Percentiles rank a stretch among this genome's conserved stretches.
phyloP scores from a whole-genome alignment of 1,284 basidiomycete genomes.

The Ceratobasidium sp. region DNA sequence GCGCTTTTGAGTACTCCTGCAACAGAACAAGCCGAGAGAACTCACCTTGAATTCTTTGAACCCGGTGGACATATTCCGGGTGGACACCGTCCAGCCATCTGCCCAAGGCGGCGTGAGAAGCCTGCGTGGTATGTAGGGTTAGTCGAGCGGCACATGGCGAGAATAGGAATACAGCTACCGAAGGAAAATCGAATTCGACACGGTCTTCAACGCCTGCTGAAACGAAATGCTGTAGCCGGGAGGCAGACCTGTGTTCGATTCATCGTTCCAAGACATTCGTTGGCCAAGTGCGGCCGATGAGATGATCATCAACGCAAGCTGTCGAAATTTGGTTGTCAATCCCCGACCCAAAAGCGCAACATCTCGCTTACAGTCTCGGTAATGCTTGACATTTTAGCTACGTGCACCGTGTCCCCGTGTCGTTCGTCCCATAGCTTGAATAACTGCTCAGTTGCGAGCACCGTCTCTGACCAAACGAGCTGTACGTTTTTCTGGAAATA shows the following conservation, averaged over 20 bases:
- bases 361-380: slow-evolving; percentile 20
- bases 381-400: neutral
- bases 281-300: slow-evolving; percentile 31
- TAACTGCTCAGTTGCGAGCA: slow-evolving; percentile 2
- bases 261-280: slow-evolving; percentile 27
- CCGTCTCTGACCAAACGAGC: slow-evolving; percentile 35
- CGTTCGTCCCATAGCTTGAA: slow-evolving; percentile 16
- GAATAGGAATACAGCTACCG: neutral
- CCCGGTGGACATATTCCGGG: slow-evolving; percentile 2
- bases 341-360: neutral
- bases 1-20: neutral
- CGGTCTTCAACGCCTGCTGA: neutral
- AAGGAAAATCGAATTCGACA: neutral
- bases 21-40: neutral
- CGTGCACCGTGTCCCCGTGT: neutral
- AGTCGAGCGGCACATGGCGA: neutral
- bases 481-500: slow-evolving; percentile 28
- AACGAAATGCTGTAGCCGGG: slow-evolving; percentile 24
- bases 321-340: neutral
- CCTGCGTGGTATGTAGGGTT: neutral
- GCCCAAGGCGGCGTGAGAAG: neutral
- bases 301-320: slow-evolving; percentile 37
- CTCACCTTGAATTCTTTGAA: slow-evolving; percentile 21
- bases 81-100: neutral
- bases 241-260: neutral